Evolutionary conservation across 352 stramenopile species (phyloP), one percentile per base, ranked within the genome.

Genomic region (Halophytophthora batemanensis): DNA sequence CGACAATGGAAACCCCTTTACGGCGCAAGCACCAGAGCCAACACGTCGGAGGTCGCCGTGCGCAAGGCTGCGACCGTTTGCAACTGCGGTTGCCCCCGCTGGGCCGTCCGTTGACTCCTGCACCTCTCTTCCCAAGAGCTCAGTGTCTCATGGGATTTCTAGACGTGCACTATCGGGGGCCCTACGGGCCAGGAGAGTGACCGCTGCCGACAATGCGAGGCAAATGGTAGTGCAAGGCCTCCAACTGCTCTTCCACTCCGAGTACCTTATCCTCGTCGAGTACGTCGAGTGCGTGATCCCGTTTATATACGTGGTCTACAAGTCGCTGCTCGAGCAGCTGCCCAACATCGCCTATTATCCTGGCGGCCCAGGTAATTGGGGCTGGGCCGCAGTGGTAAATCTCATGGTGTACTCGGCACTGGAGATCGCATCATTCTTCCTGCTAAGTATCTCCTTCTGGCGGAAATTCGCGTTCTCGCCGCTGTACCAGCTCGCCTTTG

Each of bases 201-300:
- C 33, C 10, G 33, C 33, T 14, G 33, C 10, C 15, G 33, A 38
- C 11, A 38, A 17, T 14, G 7, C 33, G 15, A 38, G 33, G 11
- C 11, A 38, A 3, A 17, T 45, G 39, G 39, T 45, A n/a, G 39
- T 4, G 2, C 39, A 45, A 8, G 39, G 39, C 2, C 23, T 45
- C 18, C 39, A 45, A 23, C 36, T 53, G 22, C 56, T 73, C 7
- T 73, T 66, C 41, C 59, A 61, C 17, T 63, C 48, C 40, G 64
- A 73, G 45, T 73, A 74, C 25, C 25, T 70, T 12, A 53, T 68
- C 25, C 31, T 74, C n/a, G 53, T 70, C 40, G 64, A 76, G 57
- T 74, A 71, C 53, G 59, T 74, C 49, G 69, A 77, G 50, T 53
- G 43, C 17, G 35, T 65, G 6, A 59, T 74, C 45, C 64, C 64